These are phyloP conservation scores for Curvularia hawaiiensis DNA, from an alignment of 2,329 filamentous ascomycete species.

Conservation along the genomic window DNA sequence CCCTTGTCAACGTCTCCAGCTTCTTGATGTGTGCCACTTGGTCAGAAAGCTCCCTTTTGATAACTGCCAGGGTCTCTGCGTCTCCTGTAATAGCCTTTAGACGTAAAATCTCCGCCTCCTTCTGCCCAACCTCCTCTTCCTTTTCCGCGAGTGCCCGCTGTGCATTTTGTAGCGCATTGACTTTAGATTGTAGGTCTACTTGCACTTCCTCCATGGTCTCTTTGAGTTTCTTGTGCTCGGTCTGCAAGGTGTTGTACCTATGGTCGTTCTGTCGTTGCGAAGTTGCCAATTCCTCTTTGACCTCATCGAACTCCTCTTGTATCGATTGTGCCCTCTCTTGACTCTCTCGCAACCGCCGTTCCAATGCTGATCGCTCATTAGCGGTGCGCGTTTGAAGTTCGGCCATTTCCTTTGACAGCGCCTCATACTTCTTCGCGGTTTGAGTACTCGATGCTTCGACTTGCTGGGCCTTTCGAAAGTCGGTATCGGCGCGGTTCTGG, in stretches of 20 bases:
- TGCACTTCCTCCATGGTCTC: conserved; percentile 64
- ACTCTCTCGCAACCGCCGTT: conserved; percentile 59
- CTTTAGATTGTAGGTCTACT: conserved; percentile 62
- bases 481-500: conserved; percentile 80
- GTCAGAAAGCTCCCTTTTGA: conserved; percentile 86
- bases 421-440: conserved; percentile 60
- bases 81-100: conserved; percentile 88
- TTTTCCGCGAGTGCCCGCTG: conserved; percentile 72
- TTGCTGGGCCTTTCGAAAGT: conserved; percentile 71
- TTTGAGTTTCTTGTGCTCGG: conserved; percentile 63
- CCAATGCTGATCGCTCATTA: conserved; percentile 61
- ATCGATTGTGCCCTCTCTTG: conserved; percentile 75
- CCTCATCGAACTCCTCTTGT: conserved; percentile 84
- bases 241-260: conserved; percentile 64
- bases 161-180: conserved; percentile 61
- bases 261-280: conserved; percentile 69
- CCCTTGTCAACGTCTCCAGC: conserved; percentile 79
- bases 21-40: conserved; percentile 90
- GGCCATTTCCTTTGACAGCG: conserved; percentile 59
- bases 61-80: conserved; percentile 80
- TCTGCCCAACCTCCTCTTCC: conserved; percentile 70
- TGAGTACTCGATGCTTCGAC: conserved; percentile 60
- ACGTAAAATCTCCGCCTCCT: conserved; percentile 83
- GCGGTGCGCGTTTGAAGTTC: conserved; percentile 59
- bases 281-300: conserved; percentile 73